Conservation (phyloP, 1,284 basidiomycete species). For the Afroboletus lepidellus region DNA sequence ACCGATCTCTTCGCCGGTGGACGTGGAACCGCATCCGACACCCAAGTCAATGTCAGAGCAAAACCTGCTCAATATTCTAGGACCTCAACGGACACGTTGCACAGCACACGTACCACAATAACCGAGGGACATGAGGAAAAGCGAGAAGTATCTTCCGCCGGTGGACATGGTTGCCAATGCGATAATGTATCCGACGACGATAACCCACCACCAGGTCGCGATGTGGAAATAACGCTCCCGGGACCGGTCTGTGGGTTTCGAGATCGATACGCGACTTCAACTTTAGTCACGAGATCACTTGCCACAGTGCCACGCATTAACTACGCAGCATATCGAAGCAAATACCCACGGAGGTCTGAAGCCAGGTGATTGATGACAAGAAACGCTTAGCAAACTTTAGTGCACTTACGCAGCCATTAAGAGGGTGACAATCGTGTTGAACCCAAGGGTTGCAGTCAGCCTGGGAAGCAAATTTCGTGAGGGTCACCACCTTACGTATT, state of each 20-base stretch:
- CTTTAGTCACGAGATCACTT: conserved; percentile 16
- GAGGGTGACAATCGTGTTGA: conserved; percentile 55
- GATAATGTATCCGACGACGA: conserved; percentile 63
- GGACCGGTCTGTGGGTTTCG: conserved; percentile 44
- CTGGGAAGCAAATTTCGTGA: conserved; percentile 33
- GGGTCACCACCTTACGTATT: neutral
- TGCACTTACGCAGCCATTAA: conserved; percentile 59
- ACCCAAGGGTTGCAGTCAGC: conserved; percentile 65
- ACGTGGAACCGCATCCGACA: conserved; percentile 58
- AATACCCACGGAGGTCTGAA: conserved; percentile 51
- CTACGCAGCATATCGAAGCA: conserved; percentile 40
- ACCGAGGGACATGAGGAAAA: conserved; percentile 64
- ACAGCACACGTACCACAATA: conserved; percentile 44
- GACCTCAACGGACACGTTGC: neutral
- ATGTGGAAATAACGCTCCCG: conserved; percentile 73
- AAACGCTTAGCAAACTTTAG: neutral
- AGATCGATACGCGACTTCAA: conserved; percentile 2
- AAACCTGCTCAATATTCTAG: conserved; percentile 40
- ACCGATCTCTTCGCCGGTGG: conserved; percentile 59
- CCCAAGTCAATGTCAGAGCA: conserved; percentile 62
- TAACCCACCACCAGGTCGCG: conserved; percentile 56
- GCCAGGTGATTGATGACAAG: neutral
- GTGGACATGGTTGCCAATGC: conserved; percentile 53
- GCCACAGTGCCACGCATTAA: conserved; percentile 70
- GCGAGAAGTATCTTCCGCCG: conserved; percentile 57